These are phyloP conservation scores for Saccharum hybrid DNA, from an alignment of 202 grass and related monocot genomes.

Conservation along the genomic window DNA sequence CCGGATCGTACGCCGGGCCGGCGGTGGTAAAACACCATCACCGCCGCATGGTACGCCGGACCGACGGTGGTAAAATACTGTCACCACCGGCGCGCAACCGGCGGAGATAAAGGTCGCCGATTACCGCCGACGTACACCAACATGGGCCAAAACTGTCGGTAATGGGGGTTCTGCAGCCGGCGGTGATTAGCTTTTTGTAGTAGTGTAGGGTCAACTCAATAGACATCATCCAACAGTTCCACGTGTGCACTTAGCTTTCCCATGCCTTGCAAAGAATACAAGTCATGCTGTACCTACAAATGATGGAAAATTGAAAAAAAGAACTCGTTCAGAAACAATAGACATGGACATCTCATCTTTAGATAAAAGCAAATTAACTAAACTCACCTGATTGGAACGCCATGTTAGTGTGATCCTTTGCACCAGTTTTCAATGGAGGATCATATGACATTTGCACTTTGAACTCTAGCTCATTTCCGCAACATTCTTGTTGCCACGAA, in stretches of 20 bases:
- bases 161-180: no score
- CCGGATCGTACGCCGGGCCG: no score
- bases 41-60: no score
- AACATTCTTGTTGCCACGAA: background rate
- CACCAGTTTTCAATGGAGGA: background rate
- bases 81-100: no score
- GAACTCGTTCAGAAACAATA: background rate
- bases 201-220: background rate
- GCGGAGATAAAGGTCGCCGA: no score
- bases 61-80: no score
- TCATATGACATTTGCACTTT: background rate
- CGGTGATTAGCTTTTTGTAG: no score
- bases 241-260: background rate
- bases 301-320: background rate
- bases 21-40: no score
- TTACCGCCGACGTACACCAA: no score
- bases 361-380: background rate
- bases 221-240: background rate
- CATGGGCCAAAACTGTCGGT: no score
- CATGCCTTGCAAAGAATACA: background rate
- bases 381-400: background rate
- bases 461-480: background rate
- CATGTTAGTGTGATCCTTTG: background rate
- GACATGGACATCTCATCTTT: background rate
- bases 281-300: constrained; percentile 11